Base-by-base conservation (phyloP, 805 yeast genomes). In the Kodamaea nitidulidarum region DNA sequence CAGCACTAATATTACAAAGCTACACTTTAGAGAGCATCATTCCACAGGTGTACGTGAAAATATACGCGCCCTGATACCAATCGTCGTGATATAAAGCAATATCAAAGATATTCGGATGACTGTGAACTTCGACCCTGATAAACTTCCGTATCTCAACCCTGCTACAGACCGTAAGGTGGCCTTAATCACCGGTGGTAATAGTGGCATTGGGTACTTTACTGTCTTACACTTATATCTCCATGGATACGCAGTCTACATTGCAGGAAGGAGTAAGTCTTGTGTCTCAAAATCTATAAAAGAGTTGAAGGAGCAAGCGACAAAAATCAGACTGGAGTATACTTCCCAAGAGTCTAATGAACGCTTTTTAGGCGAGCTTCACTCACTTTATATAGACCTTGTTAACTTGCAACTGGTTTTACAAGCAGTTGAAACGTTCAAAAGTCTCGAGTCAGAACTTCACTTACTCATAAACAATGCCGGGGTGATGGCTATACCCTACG, bases 151-250 rank as follows among this genome's bases (percentile, higher is more conserved):
- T 57, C 60, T 67, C 47, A 66, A 84, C 48, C 88, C 88, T 0
- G 44, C 48, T 1, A 45, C 45, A 2, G 76, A 73, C 18, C 68
- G 85, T 32, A 71, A 78, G 41, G 80, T 84, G 3, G 88, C 86
- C 2, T 63, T 87, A 5, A 78, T 87, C 21, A 81, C 93, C 0
- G 95, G 95, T 2, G 95, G 93, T 4, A 84, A 81, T 50, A 74
- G 83, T 40, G 95, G 95, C 0, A 75, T 84, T 14, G 95, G 96
- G 8, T 86, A 75, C 68, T 83, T 70, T 55, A 80, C 90, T 0
- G 86, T 79, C 7, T 65, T 85, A 16, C 90, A 85, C 51, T 68
- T 87, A 4, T 85, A 81, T 51, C 65, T 84, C 36, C 95, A 86
- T 57, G 96, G 96, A 0, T 84, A 75, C 54, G 65, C 71, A 7